Percentiles rank a stretch among this genome's conserved stretches.
phyloP scores from a whole-genome alignment of 306 rosid species.

The Citrullus colocynthis region DNA sequence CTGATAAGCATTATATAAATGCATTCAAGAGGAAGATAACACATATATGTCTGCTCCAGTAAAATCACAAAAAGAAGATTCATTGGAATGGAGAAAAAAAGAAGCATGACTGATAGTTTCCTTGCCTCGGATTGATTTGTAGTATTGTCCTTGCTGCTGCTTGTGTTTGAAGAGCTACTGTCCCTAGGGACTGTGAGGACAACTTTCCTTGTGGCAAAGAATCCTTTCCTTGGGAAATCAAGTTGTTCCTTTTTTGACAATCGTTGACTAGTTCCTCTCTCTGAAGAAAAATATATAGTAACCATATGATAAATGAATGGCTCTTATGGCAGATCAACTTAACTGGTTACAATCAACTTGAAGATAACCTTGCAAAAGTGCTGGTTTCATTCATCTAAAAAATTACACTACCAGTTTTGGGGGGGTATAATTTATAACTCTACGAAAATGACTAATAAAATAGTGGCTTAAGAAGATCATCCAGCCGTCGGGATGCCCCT shows the following conservation, averaged over 20 bases:
- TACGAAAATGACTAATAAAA: background rate
- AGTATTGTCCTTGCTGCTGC: slow-evolving; percentile 31
- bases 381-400: background rate
- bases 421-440: background rate
- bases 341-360: background rate
- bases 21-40: background rate
- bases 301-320: background rate
- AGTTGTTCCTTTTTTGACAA: slow-evolving; percentile 16
- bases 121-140: slow-evolving; percentile 44
- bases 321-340: background rate
- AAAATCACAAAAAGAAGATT: background rate
- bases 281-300: slow-evolving; percentile 17
- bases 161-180: slow-evolving; percentile 45
- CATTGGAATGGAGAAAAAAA: background rate
- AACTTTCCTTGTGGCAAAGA: slow-evolving; percentile 12
- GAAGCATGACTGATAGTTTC: background rate
- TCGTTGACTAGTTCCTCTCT: slow-evolving; percentile 17
- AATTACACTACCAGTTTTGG: background rate
- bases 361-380: background rate
- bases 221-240: slow-evolving; percentile 23
- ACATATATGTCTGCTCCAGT: background rate
- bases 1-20: background rate
- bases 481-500: background rate
- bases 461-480: background rate
- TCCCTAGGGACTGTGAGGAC: slow-evolving; percentile 22